Evolutionary conservation across 352 stramenopile genomes (phyloP).

Genomic region (Phytophthora tentaculata): DNA sequence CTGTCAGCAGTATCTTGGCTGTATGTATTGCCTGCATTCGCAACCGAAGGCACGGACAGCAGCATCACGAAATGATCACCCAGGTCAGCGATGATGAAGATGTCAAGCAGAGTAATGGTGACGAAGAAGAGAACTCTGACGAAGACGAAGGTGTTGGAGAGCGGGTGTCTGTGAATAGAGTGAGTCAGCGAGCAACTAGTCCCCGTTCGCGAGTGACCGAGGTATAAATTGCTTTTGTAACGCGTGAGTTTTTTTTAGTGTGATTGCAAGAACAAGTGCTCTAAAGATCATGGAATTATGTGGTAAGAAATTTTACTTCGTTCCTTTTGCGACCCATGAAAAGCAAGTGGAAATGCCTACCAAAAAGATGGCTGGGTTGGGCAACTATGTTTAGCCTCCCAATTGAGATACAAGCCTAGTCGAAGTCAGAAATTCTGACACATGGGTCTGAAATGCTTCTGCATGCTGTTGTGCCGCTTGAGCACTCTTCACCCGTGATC

Average conservation of each 20-base stretch:
- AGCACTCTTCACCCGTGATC: not conserved
- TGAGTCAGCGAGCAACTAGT: constrained; percentile 32
- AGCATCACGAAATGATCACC: constrained; percentile 58
- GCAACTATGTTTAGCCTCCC: too few species aligned
- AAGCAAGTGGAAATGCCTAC: too few species aligned
- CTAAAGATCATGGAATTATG: too few species aligned
- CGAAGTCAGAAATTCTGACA: too few species aligned
- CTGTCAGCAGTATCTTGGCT: constrained; percentile 54
- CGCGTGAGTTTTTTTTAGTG: constrained; percentile 7
- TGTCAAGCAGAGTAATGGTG: constrained; percentile 26
- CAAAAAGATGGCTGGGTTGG: too few species aligned
- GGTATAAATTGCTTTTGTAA: constrained; percentile 13
- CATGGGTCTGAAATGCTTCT: not conserved
- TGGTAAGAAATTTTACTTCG: too few species aligned
- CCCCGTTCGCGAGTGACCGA: constrained; percentile 32
- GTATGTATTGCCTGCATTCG: constrained; percentile 61
- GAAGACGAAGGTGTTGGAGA: constrained; percentile 22
- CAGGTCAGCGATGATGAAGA: constrained; percentile 75
- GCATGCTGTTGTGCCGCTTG: not conserved
- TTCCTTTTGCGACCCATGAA: too few species aligned
- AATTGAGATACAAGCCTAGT: too few species aligned
- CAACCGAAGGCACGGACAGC: constrained; percentile 32
- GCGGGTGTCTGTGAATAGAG: constrained; percentile 14
- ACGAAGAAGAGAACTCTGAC: constrained; percentile 27
- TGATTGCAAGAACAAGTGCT: not conserved